Conservation (phyloP, 1,139 yeast genomes). For the Candida gigantensis region DNA sequence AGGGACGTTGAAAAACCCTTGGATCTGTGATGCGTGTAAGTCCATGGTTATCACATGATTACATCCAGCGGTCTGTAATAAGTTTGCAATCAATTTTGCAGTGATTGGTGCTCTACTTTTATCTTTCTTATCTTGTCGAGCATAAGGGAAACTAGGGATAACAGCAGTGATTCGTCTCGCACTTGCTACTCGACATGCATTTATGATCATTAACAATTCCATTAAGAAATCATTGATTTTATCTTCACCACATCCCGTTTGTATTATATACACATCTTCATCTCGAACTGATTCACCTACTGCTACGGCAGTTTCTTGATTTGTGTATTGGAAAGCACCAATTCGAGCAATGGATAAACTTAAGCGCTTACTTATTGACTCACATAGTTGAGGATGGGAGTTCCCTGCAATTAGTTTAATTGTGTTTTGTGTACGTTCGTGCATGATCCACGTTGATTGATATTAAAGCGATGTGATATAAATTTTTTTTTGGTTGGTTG, state of each 20-base stretch:
- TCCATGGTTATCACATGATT: conserved; percentile 98
- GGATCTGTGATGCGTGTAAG: conserved; percentile 95
- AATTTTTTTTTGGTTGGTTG: too few relatives aligned
- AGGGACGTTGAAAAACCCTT: conserved; percentile 94
- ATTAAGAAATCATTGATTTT: conserved; percentile 80
- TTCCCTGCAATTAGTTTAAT: conserved; percentile 87
- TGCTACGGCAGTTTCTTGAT: conserved; percentile 87
- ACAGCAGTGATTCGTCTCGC: conserved; percentile 96
- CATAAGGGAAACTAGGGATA: conserved; percentile 94
- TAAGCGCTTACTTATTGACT: conserved; percentile 61
- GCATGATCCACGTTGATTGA: conserved; percentile 10
- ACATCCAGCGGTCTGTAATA: conserved; percentile 95
- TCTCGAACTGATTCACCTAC: conserved; percentile 96
- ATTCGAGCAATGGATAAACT: conserved; percentile 60
- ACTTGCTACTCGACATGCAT: conserved; percentile 93
- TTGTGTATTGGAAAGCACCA: conserved; percentile 70
- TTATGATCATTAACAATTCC: conserved; percentile 87
- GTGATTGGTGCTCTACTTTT: conserved; percentile 97
- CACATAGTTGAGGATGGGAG: conserved; percentile 83
- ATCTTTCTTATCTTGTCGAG: conserved; percentile 96
- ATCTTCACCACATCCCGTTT: conserved; percentile 81
- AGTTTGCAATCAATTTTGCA: conserved; percentile 93
- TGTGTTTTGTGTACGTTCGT: conserved; percentile 46
- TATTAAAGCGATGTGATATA: background rate
- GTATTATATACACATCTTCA: conserved; percentile 90